Evolutionary conservation across 2,329 filamentous ascomycete genomes (phyloP).

Genomic region (Chrysosporium queenslandicum): DNA sequence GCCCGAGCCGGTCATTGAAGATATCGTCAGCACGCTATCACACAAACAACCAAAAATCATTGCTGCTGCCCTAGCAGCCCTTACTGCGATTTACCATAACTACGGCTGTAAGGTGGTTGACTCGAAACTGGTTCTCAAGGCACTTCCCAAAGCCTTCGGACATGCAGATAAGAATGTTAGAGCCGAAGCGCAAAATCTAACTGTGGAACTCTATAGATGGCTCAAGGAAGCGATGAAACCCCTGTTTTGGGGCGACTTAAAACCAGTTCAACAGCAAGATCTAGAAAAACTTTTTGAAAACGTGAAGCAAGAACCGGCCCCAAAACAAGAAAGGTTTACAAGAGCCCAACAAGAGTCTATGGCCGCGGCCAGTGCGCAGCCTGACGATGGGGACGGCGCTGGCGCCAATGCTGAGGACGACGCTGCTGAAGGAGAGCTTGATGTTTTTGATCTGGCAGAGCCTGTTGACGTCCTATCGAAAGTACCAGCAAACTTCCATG

Average conservation of each 20-base stretch:
- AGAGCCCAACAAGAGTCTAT: slow-evolving; percentile 79
- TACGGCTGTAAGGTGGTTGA: slow-evolving; percentile 93
- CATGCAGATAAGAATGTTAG: slow-evolving; percentile 98
- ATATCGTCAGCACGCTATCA: slow-evolving; percentile 69
- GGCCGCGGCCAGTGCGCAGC: slow-evolving; percentile 55
- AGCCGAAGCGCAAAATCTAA: slow-evolving; percentile 80
- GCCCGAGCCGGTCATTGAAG: slow-evolving; percentile 76
- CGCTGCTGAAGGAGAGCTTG: slow-evolving; percentile 56
- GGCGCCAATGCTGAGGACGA: slow-evolving; percentile 53
- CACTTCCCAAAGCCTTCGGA: slow-evolving; percentile 79
- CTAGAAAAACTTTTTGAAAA: slow-evolving; percentile 90
- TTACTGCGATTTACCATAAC: slow-evolving; percentile 80
- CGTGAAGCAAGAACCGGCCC: slow-evolving; percentile 72
- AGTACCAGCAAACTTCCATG: slow-evolving; percentile 69
- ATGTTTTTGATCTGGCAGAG: slow-evolving; percentile 71
- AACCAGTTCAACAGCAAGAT: slow-evolving; percentile 89
- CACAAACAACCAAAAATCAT: slow-evolving; percentile 91
- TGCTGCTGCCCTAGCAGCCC: slow-evolving; percentile 60
- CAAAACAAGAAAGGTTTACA: slow-evolving; percentile 83
- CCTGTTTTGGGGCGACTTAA: slow-evolving; percentile 91
- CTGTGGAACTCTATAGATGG: slow-evolving; percentile 94
- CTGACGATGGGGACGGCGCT: slow-evolving; percentile 47
- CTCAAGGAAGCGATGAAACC: slow-evolving; percentile 96
- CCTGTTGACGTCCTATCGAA: slow-evolving; percentile 78
- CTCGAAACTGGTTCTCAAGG: slow-evolving; percentile 81